Evolutionary conservation across 805 yeast genomes (phyloP), one percentile per base, ranked within the genome.

Genomic region (Pichia cephalocereana): DNA sequence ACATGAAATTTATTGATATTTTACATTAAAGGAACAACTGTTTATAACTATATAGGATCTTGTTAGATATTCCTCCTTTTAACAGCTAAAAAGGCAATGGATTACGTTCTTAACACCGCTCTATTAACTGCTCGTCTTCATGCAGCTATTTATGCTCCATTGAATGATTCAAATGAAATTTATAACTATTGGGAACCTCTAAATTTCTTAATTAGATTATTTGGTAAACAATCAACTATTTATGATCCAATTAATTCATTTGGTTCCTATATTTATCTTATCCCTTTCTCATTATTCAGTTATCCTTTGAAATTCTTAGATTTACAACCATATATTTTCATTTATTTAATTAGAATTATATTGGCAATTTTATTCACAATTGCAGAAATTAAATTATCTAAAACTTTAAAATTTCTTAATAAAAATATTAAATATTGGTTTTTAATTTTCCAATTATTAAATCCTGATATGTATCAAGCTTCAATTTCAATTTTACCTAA

Each of bases 191-290:
- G 96, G 91, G 98, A 91, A 54, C 96, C 98, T 0, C 69, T 91
- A 49, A 90, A 91, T 61, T 71, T 83, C 45, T 55, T 90, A 36
- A 65, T 83, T 1, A 75, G 96, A 54, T 84, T 83, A 3, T 87
- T 88, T 63, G 98, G 97, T 2, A 85, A 89, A 57, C 89, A 89
- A 64, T 90, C 97, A 0, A 90, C 97, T 97, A 97, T 90, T 61
- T 91, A 90, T 63, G 86, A 96, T 0, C 96, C 97, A 0, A 84
- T 75, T 46, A 87, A 77, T 58, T 87, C 96, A 17, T 86, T 90
- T 47, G 68, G 98, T 54, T 86, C 96, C 2, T 91, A 93, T 80
- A 74, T 85, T 2, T 89, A 84, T 56, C 67, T 90, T 28, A 52
- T 80, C 8, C 86, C 79, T 1, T 75, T 72, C 54, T 46, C 56